These are phyloP conservation scores for Halteria grandinella DNA, from an alignment of 73 alveolate genomes.

Conservation along the genomic window DNA sequence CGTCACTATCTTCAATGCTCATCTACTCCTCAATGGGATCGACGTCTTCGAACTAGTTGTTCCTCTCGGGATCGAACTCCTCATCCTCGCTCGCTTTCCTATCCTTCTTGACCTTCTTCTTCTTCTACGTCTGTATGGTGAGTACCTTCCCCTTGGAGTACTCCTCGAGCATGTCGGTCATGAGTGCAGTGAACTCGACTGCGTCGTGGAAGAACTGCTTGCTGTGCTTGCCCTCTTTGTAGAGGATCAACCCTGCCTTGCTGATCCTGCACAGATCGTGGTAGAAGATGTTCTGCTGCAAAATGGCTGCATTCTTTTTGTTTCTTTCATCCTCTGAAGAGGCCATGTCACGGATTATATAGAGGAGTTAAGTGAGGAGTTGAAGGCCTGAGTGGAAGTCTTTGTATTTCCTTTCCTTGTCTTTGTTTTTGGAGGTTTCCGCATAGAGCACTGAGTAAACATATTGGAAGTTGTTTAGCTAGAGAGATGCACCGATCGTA, in stretches of 20 bases:
- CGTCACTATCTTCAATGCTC: conserved; percentile 10
- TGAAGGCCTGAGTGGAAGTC: conserved; percentile 66
- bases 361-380: conserved; percentile 55
- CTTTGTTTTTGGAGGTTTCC: conserved; percentile 49
- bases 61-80: background rate
- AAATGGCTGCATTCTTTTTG: conserved; percentile 62
- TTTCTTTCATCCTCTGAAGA: conserved; percentile 54
- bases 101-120: conserved; percentile 34
- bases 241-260: conserved; percentile 34
- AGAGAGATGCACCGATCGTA: conserved; percentile 67
- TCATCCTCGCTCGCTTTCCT: background rate
- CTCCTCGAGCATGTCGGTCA: conserved; percentile 70
- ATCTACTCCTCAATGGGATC: conserved; percentile 12
- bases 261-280: conserved; percentile 53
- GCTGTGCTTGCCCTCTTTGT: conserved; percentile 32
- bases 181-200: conserved; percentile 61
- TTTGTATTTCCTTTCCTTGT: conserved; percentile 32
- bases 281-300: conserved; percentile 61
- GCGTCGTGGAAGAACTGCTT: conserved; percentile 55
- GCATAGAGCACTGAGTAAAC: conserved; percentile 56
- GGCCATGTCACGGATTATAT: conserved; percentile 67
- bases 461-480: conserved; percentile 64
- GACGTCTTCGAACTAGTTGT: conserved; percentile 11
- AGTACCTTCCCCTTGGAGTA: conserved; percentile 70
- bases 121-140: conserved; percentile 60